These are phyloP conservation scores for Euphorbia schlechtendalii DNA, from an alignment of 441 rosid genomes.

Conservation along the genomic window DNA sequence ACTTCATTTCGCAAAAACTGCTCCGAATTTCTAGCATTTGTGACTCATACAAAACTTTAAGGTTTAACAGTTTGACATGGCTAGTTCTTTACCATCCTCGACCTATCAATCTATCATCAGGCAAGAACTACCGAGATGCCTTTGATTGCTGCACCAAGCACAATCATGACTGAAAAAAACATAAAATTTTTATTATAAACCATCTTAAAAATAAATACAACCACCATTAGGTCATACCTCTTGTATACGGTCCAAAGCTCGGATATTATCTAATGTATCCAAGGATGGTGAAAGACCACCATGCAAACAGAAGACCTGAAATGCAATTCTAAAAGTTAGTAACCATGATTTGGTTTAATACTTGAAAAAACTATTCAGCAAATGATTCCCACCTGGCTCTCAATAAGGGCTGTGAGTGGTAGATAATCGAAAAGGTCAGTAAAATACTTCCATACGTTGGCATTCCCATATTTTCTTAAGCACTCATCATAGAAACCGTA, in stretches of 20 bases:
- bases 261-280: constrained; percentile 91
- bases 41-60: not conserved
- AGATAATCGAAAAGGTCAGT: constrained; percentile 93
- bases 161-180: not conserved
- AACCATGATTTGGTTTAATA: not conserved
- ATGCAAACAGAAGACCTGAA: constrained; percentile 89
- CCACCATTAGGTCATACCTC: constrained; percentile 49
- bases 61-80: not conserved
- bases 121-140: not conserved
- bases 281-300: constrained; percentile 97
- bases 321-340: constrained; percentile 18
- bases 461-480: constrained; percentile 93
- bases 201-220: not conserved
- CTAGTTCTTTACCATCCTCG: not conserved
- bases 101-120: not conserved
- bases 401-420: constrained; percentile 93
- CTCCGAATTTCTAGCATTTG: not conserved
- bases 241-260: constrained; percentile 91
- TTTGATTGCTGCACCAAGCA: not conserved
- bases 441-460: constrained; percentile 95
- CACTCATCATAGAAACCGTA: constrained; percentile 98
- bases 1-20: too few species aligned
- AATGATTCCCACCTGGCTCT: constrained; percentile 77
- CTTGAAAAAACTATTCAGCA: constrained; percentile 2
- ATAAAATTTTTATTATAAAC: not conserved